These are phyloP conservation scores for Rhizophora apiculata DNA, from an alignment of 345 rosid species.

Conservation along the genomic window DNA sequence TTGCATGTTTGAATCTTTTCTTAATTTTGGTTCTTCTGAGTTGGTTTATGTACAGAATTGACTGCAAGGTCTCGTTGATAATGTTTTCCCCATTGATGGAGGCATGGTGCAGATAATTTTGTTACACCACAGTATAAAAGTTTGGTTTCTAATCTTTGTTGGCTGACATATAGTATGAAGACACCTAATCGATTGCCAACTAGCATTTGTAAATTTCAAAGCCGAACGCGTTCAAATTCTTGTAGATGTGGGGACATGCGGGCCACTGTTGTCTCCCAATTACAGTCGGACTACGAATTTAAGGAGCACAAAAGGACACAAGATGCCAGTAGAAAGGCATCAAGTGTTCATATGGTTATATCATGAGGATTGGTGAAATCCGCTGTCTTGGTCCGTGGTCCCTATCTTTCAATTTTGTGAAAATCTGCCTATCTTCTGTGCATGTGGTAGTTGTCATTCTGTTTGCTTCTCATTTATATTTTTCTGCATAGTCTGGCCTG, in stretches of 20 bases:
- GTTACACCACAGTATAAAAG: too few species aligned
- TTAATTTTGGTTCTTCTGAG: not conserved
- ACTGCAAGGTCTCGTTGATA: too few species aligned
- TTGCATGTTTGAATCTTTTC: not conserved
- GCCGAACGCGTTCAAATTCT: too few species aligned
- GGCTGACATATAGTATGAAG: too few species aligned
- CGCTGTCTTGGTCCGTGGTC: not conserved
- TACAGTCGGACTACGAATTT: not conserved
- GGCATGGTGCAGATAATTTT: too few species aligned
- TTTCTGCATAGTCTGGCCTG: not conserved
- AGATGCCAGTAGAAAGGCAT: constrained; percentile 5
- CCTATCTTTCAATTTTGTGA: not conserved
- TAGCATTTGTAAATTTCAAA: too few species aligned
- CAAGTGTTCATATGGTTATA: not conserved
- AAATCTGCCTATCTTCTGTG: not conserved
- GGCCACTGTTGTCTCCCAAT: too few species aligned
- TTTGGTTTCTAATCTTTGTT: too few species aligned
- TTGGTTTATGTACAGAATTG: not conserved
- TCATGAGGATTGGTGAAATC: not conserved
- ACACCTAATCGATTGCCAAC: too few species aligned
- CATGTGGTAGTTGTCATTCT: constrained; percentile 1
- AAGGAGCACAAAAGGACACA: not conserved
- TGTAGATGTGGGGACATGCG: too few species aligned
- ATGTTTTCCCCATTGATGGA: too few species aligned
- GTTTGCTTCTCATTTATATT: not conserved